phyloP scores from a whole-genome alignment of 805 yeast species.

The Metschnikowia henanensis region DNA sequence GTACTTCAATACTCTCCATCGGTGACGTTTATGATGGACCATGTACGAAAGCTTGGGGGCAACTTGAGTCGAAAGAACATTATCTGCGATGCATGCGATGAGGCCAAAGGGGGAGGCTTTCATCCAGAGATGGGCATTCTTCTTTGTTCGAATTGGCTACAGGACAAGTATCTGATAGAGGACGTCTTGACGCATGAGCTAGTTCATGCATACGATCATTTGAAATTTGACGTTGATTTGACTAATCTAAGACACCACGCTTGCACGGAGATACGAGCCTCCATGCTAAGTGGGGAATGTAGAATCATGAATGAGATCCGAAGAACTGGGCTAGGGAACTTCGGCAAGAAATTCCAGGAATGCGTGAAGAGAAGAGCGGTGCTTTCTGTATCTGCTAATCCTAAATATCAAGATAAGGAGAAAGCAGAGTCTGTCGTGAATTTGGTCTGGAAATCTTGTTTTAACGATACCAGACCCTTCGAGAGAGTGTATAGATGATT shows the following conservation, averaged over 20 bases:
- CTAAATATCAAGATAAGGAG: conserved; percentile 67
- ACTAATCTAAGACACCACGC: conserved; percentile 88
- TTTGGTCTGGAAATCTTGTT: conserved; percentile 91
- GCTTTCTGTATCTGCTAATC: conserved; percentile 82
- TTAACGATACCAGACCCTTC: conserved; percentile 93
- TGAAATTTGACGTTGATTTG: conserved; percentile 88
- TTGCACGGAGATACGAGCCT: conserved; percentile 94
- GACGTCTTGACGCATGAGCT: conserved; percentile 92
- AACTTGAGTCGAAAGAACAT: conserved; percentile 54
- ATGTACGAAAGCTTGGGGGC: conserved; percentile 62
- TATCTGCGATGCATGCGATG: conserved; percentile 82
- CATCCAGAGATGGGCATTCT: conserved; percentile 87
- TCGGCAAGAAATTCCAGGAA: conserved; percentile 82
- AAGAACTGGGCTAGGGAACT: conserved; percentile 49
- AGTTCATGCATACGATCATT: conserved; percentile 89
- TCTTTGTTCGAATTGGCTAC: conserved; percentile 80
- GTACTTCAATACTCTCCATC: conserved; percentile 78
- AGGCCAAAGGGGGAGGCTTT: conserved; percentile 84
- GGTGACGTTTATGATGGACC: conserved; percentile 83
- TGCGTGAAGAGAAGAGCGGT: conserved; percentile 91
- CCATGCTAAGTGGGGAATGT: conserved; percentile 93
- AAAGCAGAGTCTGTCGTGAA: conserved; percentile 80
- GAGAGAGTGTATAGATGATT: conserved; percentile 78
- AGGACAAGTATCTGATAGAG: conserved; percentile 77
- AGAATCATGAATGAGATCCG: conserved; percentile 82